Evolutionary conservation across 768 basidiomycete genomes (phyloP).

Genomic region (Dictyophora rubrovolvata): DNA sequence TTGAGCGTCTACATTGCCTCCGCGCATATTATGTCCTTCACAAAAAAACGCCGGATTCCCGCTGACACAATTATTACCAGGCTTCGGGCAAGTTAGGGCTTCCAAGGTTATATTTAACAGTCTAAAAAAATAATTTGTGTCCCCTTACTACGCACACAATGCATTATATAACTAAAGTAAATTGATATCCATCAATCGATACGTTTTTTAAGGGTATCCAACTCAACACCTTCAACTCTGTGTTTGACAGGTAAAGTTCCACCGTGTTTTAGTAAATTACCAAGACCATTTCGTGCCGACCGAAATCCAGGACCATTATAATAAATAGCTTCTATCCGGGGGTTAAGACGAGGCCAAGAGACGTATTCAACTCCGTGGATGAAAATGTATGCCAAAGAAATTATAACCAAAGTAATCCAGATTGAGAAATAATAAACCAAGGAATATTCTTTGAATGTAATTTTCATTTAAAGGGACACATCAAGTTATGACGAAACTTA

Average conservation of each 20-base stretch:
- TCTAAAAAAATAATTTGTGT: too few relatives aligned
- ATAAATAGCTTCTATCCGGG: slow-evolving; percentile 56
- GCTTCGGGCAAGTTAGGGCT: too few relatives aligned
- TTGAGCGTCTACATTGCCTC: too few relatives aligned
- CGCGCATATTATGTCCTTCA: too few relatives aligned
- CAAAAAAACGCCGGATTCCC: too few relatives aligned
- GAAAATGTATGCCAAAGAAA: slow-evolving; percentile 63
- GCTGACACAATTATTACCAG: too few relatives aligned
- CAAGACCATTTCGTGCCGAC: slow-evolving; percentile 61
- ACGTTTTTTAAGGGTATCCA: not conserved
- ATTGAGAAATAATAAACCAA: slow-evolving; percentile 76
- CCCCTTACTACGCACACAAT: too few relatives aligned
- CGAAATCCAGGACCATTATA: slow-evolving; percentile 87
- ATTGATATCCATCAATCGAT: not conserved
- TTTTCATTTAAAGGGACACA: not conserved
- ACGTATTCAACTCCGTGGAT: slow-evolving; percentile 92
- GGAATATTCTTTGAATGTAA: slow-evolving; percentile 54
- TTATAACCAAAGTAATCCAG: slow-evolving; percentile 57
- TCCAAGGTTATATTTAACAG: too few relatives aligned
- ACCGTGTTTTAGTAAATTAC: slow-evolving; percentile 18
- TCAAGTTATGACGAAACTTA: slow-evolving; percentile 26
- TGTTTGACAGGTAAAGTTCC: slow-evolving; percentile 16
- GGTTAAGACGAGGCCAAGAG: slow-evolving; percentile 82
- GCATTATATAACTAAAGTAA: too few relatives aligned
- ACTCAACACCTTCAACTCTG: slow-evolving; percentile 15